Conservation (phyloP, 176 grass and related monocot species). For the Elaeis guineensis region DNA sequence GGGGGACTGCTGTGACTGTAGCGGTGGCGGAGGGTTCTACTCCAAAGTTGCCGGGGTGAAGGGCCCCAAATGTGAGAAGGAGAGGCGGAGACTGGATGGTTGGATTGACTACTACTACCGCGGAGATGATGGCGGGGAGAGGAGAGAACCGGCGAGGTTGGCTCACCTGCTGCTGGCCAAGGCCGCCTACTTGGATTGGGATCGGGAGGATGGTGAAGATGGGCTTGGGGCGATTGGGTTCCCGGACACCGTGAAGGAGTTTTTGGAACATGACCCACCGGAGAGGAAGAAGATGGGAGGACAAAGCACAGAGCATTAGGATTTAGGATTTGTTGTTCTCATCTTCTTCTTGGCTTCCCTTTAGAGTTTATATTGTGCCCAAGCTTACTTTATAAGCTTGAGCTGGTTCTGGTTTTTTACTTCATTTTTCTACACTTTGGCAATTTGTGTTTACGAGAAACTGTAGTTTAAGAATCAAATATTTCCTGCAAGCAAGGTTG, state of each 20-base stretch:
- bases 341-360: no score
- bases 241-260: slow-evolving; percentile 38
- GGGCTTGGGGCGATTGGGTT: slow-evolving; percentile 12
- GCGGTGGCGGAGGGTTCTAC: slow-evolving; percentile 39
- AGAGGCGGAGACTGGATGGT: slow-evolving; percentile 40
- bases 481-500: no score
- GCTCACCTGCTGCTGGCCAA: slow-evolving; percentile 49
- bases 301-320: background rate
- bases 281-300: background rate
- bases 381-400: no score
- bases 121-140: slow-evolving; percentile 1
- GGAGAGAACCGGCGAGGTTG: slow-evolving; percentile 58
- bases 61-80: slow-evolving; percentile 45
- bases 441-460: no score
- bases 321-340: background rate
- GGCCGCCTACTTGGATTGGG: slow-evolving; percentile 9
- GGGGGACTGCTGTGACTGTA: slow-evolving; percentile 37
- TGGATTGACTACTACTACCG: slow-evolving; percentile 39
- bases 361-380: no score
- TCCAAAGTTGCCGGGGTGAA: slow-evolving; percentile 41
- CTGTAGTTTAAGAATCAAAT: no score
- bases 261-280: slow-evolving; percentile 35
- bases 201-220: slow-evolving; percentile 4
- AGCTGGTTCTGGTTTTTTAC: no score
- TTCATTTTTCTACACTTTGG: no score